Percentiles rank a stretch among this genome's conserved stretches.
Evolutionary conservation across 2,329 filamentous ascomycete genomes (phyloP).

Genomic region (Graphilbum fragrans): DNA sequence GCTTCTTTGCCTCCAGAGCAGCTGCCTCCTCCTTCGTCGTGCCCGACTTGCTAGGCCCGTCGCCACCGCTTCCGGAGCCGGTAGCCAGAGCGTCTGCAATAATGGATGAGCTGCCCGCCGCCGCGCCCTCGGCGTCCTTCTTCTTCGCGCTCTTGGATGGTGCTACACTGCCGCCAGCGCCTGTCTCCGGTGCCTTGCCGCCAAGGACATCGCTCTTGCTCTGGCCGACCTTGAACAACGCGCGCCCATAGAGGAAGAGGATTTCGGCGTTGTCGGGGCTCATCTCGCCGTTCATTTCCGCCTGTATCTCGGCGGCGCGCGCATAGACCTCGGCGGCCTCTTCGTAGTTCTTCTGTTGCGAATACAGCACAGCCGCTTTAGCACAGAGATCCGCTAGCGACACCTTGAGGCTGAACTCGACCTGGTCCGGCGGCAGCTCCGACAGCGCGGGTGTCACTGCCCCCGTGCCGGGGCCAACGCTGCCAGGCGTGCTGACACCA

Average conservation of each 20-base stretch:
- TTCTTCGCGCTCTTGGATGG: slow-evolving; percentile 29
- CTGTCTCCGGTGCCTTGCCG: slow-evolving; percentile 52
- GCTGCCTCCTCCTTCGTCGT: slow-evolving; percentile 16
- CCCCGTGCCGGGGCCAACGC: slow-evolving; percentile 15
- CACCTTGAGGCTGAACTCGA: slow-evolving; percentile 32
- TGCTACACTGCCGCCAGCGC: slow-evolving; percentile 8
- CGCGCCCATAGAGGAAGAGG: slow-evolving; percentile 86
- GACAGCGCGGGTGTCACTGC: slow-evolving; percentile 18
- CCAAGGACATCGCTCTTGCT: slow-evolving; percentile 91
- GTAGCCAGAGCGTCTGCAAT: slow-evolving; percentile 10
- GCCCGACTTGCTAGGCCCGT: no score
- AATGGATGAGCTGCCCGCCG: slow-evolving; percentile 18
- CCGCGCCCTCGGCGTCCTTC: slow-evolving; percentile 28
- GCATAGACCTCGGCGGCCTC: slow-evolving; percentile 81
- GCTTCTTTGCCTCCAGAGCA: slow-evolving; percentile 45
- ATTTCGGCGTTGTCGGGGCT: slow-evolving; percentile 83
- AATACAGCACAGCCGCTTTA: slow-evolving; percentile 74
- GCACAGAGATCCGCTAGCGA: slow-evolving; percentile 68
- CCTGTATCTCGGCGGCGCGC: slow-evolving; percentile 79
- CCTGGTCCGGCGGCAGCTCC: slow-evolving; percentile 20
- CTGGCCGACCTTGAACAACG: slow-evolving; percentile 86
- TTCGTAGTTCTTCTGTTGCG: slow-evolving; percentile 69
- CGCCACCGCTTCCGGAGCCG: slow-evolving; percentile 15
- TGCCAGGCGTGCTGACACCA: slow-evolving; percentile 15
- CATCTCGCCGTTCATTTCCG: slow-evolving; percentile 85